A percentile compares a stretch with the other conserved stretches of the same genome.
Evolutionary conservation across 768 basidiomycete genomes (phyloP).

Genomic region (Panus rudis): DNA sequence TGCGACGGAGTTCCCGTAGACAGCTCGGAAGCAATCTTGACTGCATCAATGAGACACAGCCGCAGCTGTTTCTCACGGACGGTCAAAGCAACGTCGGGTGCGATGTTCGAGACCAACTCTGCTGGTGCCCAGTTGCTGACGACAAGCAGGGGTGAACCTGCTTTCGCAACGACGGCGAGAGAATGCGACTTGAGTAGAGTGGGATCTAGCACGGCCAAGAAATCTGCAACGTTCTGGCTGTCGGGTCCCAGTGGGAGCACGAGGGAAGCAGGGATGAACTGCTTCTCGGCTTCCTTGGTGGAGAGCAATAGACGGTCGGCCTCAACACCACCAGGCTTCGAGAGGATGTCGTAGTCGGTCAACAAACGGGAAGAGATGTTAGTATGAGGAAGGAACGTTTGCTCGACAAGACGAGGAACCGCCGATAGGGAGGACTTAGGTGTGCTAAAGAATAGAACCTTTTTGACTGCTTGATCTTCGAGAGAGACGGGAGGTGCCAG

Average conservation of each 20-base stretch:
- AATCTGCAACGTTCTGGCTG: slow-evolving; percentile 50
- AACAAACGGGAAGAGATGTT: slow-evolving; percentile 47
- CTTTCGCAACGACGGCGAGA: slow-evolving; percentile 58
- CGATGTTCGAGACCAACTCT: slow-evolving; percentile 67
- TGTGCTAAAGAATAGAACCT: slow-evolving; percentile 54
- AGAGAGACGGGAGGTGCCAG: slow-evolving; percentile 24
- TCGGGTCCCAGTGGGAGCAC: slow-evolving; percentile 47
- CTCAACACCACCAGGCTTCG: slow-evolving; percentile 62
- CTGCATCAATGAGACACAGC: slow-evolving; percentile 55
- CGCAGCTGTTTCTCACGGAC: slow-evolving; percentile 48
- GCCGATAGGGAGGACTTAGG: slow-evolving; percentile 47
- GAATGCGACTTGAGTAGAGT: slow-evolving; percentile 73
- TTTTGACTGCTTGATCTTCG: slow-evolving; percentile 30
- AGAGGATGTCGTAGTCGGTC: slow-evolving; percentile 69
- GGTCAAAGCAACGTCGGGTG: slow-evolving; percentile 37
- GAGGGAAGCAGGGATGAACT: slow-evolving; percentile 45
- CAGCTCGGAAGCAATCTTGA: slow-evolving; percentile 40
- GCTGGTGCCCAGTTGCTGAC: slow-evolving; percentile 67
- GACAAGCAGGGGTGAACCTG: slow-evolving; percentile 65
- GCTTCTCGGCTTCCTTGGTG: slow-evolving; percentile 30
- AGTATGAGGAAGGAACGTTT: slow-evolving; percentile 48
- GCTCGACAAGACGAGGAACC: slow-evolving; percentile 44
- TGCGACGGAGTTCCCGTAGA: slow-evolving; percentile 26
- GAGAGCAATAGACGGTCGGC: slow-evolving; percentile 65
- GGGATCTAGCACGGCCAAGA: slow-evolving; percentile 70